Conservation (phyloP, 257 asterid genomes). For the Haberlea rhodopensis region DNA sequence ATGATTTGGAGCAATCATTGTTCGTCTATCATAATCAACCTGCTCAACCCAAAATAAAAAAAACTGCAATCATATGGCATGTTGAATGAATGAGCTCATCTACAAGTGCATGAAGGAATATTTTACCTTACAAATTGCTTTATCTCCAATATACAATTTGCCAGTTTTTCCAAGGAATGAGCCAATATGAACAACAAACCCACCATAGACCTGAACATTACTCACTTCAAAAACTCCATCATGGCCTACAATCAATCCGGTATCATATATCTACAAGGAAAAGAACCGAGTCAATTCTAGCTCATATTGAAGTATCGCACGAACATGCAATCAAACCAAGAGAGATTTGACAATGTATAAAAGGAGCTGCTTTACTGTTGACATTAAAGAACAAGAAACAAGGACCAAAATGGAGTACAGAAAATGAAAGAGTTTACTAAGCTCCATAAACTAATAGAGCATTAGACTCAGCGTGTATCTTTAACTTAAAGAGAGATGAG, state of each 20-base stretch:
- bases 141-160: conserved; percentile 61
- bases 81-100: background rate
- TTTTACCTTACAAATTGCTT: conserved; percentile 75
- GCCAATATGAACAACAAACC: conserved; percentile 89
- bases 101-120: conserved; percentile 21
- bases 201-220: conserved; percentile 85
- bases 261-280: conserved; percentile 70
- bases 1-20: conserved; percentile 89
- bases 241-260: conserved; percentile 73
- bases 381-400: background rate
- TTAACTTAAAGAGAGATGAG: background rate
- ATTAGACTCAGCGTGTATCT: background rate
- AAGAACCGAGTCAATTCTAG: conserved; percentile 23
- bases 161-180: conserved; percentile 57
- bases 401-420: background rate
- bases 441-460: background rate
- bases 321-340: conserved; percentile 5
- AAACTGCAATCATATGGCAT: conserved; percentile 20
- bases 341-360: background rate
- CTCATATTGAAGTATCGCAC: conserved; percentile 2
- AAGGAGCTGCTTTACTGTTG: background rate
- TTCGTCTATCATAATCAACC: conserved; percentile 87
- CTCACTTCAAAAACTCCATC: conserved; percentile 73
- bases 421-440: too few species aligned
- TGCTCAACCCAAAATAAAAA: conserved; percentile 38